phyloP scores from a whole-genome alignment of 2,329 filamentous ascomycete genomes.

The Apiospora aurea region DNA sequence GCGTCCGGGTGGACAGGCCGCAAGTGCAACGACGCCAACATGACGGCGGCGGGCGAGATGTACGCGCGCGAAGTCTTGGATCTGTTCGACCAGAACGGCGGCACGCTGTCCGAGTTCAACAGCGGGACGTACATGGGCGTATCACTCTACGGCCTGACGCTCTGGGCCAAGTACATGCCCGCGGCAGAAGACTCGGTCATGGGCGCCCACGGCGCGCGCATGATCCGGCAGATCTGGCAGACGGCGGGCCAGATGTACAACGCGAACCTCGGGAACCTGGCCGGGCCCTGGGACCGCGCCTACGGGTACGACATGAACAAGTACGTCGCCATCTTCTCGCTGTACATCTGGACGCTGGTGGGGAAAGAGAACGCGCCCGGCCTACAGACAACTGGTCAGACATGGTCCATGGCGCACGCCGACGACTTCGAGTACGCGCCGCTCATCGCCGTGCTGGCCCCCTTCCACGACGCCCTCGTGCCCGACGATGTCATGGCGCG shows the following conservation, averaged over 20 bases:
- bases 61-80: conserved; percentile 55
- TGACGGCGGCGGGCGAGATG: conserved; percentile 55
- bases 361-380: conserved; percentile 42
- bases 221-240: conserved; percentile 55
- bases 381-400: conserved; percentile 31
- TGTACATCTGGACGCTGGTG: conserved; percentile 57
- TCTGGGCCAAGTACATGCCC: conserved; percentile 59
- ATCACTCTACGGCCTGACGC: conserved; percentile 55
- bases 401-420: conserved; percentile 54
- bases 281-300: conserved; percentile 60
- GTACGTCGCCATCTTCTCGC: conserved; percentile 56
- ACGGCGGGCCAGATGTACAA: conserved; percentile 54
- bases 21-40: conserved; percentile 53
- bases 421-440: conserved; percentile 58
- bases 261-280: conserved; percentile 56
- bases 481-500: conserved; percentile 42
- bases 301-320: conserved; percentile 63
- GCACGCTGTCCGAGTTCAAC: conserved; percentile 50
- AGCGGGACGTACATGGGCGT: conserved; percentile 59
- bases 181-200: conserved; percentile 48
- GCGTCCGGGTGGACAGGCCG: conserved; percentile 57
- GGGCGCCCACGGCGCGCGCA: conserved; percentile 49
- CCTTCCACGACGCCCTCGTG: conserved; percentile 51
- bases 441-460: conserved; percentile 54
- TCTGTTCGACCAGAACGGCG: conserved; percentile 51